Evolutionary conservation across 768 basidiomycete species (phyloP), one percentile per base, ranked within the genome.

Genomic region (Lentinula edodes): DNA sequence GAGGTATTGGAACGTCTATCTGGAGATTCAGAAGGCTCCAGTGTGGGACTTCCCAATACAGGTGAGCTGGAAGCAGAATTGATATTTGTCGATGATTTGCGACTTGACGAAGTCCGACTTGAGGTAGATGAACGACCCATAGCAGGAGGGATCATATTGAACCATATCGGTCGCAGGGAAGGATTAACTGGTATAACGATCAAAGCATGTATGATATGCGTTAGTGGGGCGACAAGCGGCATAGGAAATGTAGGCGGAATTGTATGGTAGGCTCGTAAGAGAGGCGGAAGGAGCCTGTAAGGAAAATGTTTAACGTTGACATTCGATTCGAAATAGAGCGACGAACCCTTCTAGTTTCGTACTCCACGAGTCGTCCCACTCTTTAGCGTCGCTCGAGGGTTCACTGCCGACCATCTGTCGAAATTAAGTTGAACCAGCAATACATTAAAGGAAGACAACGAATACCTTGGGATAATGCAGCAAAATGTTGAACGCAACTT

Each of bases 401-500:
- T 86, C 82, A 32, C 74, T 71, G 52, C 79, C 79, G 2, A 77
- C 74, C 72, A 76, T 65, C 80, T 76, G 61, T 12, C 43, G 20
- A 4, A 13, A 8, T 23, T 60, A 66, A 16, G 62, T 43, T 50
- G 6, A 51, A n/a, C 16, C 38, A 7, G 6, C 3, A 18, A 59
- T n/a, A 12, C 12, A 20, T 55, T 1, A 0, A 41, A 5, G 60
- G 36, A 32, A 13, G 35, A 52, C 18, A 34, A 48, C 35, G 70
- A 74, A 35, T 50, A 89, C 90, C 78, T 87, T 91, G 5, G 92
- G 92, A 72, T 92, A 94, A 69, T 90, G 89, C 45, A 86, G 71
- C 55, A 93, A 76, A 35, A 96, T 70, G 70, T 96, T 95, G 73
- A 92, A 95, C 2, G 83, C 77, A 52, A 94, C 79, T 69, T 98